phyloP scores from a whole-genome alignment of 2,329 filamentous ascomycete species.

The Colletotrichum sp. region DNA sequence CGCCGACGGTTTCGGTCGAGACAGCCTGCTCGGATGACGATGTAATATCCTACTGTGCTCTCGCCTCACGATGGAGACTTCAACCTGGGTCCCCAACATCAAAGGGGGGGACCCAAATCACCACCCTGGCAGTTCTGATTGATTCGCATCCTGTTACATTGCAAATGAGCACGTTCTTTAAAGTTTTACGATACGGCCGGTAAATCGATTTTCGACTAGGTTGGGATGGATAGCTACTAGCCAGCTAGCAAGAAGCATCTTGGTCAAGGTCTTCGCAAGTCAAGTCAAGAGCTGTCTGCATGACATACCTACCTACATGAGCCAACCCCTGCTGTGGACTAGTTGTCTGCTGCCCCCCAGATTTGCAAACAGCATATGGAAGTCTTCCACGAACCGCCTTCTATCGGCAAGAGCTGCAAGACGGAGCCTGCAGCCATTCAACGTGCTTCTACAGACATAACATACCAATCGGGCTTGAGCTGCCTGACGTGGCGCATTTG shows the following conservation, averaged over 20 bases:
- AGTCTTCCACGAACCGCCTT: background rate
- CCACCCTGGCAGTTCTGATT: background rate
- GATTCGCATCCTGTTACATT: background rate
- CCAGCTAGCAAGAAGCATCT: background rate
- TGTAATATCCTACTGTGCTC: background rate
- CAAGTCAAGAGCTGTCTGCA: slow-evolving; percentile 9
- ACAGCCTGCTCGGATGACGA: background rate
- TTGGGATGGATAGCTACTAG: background rate
- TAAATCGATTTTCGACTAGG: background rate
- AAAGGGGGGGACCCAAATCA: background rate
- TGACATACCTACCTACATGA: slow-evolving; percentile 20
- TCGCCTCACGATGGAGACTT: background rate
- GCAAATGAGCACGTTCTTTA: background rate
- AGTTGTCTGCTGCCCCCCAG: background rate
- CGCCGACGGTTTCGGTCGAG: background rate
- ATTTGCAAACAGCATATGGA: background rate
- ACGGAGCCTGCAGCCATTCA: background rate
- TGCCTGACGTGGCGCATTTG: background rate
- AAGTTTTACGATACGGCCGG: background rate
- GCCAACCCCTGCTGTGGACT: slow-evolving; percentile 1
- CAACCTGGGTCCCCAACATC: background rate
- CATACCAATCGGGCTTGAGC: background rate
- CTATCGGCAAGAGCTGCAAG: background rate
- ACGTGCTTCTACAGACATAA: background rate
- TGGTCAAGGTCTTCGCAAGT: background rate